Evolutionary conservation across 805 yeast genomes (phyloP), one percentile per base, ranked within the genome.

Genomic region (Zygosaccharomyces rouxii): DNA sequence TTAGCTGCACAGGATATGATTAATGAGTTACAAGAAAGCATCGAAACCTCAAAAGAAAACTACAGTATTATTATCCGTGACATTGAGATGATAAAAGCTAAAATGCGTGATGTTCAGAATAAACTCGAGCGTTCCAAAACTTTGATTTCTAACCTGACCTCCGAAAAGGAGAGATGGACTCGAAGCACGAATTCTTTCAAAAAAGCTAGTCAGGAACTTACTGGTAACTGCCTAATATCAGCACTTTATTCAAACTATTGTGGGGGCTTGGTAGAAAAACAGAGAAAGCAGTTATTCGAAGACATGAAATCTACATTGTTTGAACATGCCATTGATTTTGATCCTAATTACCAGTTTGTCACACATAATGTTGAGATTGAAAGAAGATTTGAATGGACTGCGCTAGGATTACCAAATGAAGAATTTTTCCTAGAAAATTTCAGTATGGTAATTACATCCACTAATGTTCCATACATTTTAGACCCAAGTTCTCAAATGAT

Each of bases 1-100:
- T 70, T 75, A 21, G 97, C 95, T 0, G 83, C 89, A 30, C 81
- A 81, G 37, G 84, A 86, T 46, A 87, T 90, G 95, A 83, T 90
- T 26, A 62, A 56, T 0, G 97, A 90, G 57, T 69, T 89, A 21
- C 83, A 85, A 54, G 72, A 65, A 7, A 81, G 84, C 48, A 88
- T 92, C 48, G 89, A 80, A 38, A 57, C 58, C 1, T 87, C 83
- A 51, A 88, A 89, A 55, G 72, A 70, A 6, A 76, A 74, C 7
- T 92, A 92, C 62, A 86, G 94, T 38, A 70, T 67, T 11, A 68
- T 85, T n/a, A 88, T 92, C 28, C 71, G 96, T 50, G 90, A 87
- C 31, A 76, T 87, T 1, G 97, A 92, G 61, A 68, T 71, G 28
- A 80, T 89, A 38, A 90, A 86, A 62, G 57, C 71, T 1, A 92